Evolutionary conservation across 192 early-diverging fungal genomes (phyloP).

Genomic region (Borealophlyctis nickersoniae): DNA sequence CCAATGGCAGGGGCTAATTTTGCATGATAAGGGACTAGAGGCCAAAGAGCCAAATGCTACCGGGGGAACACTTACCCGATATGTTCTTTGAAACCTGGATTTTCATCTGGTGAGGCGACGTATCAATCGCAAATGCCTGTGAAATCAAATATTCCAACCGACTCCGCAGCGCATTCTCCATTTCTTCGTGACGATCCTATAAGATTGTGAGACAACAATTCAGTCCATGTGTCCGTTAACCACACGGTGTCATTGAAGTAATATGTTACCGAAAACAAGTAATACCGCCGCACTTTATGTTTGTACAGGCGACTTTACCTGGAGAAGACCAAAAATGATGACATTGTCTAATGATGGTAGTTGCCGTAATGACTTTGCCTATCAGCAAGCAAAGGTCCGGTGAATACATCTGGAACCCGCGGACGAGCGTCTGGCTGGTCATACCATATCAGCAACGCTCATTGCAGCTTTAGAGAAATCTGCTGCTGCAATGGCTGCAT

Average conservation of each 20-base stretch:
- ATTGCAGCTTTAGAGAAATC: neutral
- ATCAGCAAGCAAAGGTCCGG: too few species aligned
- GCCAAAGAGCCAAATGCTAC: neutral
- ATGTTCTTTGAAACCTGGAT: slow-evolving; percentile 1
- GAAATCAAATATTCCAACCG: slow-evolving; percentile 30
- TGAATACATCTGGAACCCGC: too few species aligned
- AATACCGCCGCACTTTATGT: neutral
- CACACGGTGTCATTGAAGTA: neutral
- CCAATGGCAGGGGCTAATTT: slow-evolving; percentile 21
- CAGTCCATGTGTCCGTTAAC: too few species aligned
- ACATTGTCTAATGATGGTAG: slow-evolving; percentile 3
- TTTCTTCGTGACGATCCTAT: neutral
- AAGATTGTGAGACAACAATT: neutral
- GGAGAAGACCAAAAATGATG: neutral
- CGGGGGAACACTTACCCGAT: slow-evolving; percentile 1
- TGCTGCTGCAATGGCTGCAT: neutral
- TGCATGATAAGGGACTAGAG: neutral
- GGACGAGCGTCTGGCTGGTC: too few species aligned
- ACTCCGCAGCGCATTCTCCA: slow-evolving; percentile 2
- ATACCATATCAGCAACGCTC: too few species aligned
- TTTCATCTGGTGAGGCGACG: neutral
- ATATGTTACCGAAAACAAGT: neutral
- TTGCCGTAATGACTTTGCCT: neutral
- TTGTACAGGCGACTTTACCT: neutral
- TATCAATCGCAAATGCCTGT: slow-evolving; percentile 13